Evolutionary conservation across 78 protist species (phyloP).

Genomic region (Isochrysis galbana): DNA sequence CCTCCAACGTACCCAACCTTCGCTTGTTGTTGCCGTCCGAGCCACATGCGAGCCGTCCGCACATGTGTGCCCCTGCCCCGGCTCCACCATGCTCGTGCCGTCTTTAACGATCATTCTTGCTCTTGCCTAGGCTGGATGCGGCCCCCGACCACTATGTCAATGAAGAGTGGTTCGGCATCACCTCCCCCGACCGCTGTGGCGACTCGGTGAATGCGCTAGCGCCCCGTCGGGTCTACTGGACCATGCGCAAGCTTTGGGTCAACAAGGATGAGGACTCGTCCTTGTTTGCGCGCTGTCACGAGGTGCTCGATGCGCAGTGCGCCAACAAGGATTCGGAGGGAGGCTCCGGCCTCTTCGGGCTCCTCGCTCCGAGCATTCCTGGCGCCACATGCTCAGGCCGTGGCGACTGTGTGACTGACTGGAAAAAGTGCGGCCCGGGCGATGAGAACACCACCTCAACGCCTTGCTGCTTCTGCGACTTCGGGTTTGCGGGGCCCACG

Average conservation of each 20-base stretch:
- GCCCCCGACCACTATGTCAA: neutral
- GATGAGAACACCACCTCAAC: neutral
- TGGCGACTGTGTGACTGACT: neutral
- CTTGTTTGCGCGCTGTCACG: neutral
- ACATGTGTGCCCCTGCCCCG: no score
- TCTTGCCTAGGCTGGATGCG: neutral
- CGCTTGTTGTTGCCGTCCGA: no score
- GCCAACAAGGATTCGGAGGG: neutral
- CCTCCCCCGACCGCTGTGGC: neutral
- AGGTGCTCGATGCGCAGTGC: neutral
- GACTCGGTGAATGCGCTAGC: neutral
- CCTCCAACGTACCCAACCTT: no score
- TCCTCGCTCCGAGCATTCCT: neutral
- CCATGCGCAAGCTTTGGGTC: neutral
- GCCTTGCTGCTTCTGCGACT: slow-evolving; percentile 3
- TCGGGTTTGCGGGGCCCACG: neutral
- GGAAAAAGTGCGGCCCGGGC: neutral
- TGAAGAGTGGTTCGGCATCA: slow-evolving; percentile 32
- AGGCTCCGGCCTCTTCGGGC: neutral
- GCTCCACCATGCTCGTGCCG: no score
- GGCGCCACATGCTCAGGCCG: neutral
- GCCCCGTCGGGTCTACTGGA: neutral
- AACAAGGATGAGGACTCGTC: neutral
- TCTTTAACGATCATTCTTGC: no score
- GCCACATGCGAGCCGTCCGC: no score